phyloP scores from a whole-genome alignment of 169 alveolate species.

The Eimeria sp. region DNA sequence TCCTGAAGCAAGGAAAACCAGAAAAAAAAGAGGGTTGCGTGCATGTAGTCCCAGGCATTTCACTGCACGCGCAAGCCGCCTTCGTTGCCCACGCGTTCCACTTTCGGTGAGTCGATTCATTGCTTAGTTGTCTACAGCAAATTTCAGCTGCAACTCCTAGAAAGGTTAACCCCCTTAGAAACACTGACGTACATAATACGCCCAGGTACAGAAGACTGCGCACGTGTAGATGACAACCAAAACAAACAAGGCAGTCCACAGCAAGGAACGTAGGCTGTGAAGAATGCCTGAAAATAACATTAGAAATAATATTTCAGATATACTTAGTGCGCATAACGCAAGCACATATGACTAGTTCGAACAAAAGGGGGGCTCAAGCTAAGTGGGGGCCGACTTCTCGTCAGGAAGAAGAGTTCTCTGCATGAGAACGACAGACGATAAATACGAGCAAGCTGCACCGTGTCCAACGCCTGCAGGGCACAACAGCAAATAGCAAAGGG shows the following conservation, averaged over 20 bases:
- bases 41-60: background rate
- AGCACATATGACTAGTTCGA: background rate
- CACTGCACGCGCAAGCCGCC: background rate
- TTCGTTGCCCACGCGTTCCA: background rate
- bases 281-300: constrained; percentile 56
- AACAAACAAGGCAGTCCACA: constrained; percentile 81
- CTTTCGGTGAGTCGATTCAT: background rate
- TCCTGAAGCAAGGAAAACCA: constrained; percentile 33
- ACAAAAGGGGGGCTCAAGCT: background rate
- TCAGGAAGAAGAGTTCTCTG: constrained; percentile 74
- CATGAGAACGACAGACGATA: constrained; percentile 80
- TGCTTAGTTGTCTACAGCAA: background rate
- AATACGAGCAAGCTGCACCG: constrained; percentile 73
- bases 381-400: constrained; percentile 46
- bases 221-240: constrained; percentile 78
- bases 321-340: background rate
- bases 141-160: background rate
- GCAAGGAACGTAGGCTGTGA: constrained; percentile 79
- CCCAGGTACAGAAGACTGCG: constrained; percentile 81
- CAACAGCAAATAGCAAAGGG: constrained; percentile 16
- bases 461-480: constrained; percentile 75
- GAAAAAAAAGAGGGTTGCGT: background rate
- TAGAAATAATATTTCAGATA: background rate
- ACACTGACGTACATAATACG: constrained; percentile 65
- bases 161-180: background rate